Percentiles rank a stretch among this genome's conserved stretches.
These are phyloP conservation scores for Corchorus capsularis DNA, from an alignment of 345 rosid genomes.

Conservation along the genomic window DNA sequence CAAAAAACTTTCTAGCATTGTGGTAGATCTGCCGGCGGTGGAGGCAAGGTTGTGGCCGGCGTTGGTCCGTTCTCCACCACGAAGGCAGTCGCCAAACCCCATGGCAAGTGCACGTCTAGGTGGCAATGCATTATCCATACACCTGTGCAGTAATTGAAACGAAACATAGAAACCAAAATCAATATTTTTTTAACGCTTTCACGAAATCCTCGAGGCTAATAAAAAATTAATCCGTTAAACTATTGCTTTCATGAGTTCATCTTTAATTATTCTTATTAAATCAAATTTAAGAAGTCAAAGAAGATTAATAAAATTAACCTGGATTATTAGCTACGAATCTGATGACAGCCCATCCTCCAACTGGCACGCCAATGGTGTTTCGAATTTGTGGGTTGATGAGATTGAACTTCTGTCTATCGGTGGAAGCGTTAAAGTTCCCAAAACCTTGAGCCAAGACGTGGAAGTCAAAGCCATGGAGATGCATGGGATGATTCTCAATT, in stretches of 20 bases:
- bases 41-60: slow-evolving; percentile 52
- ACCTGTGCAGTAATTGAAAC: slow-evolving; percentile 6
- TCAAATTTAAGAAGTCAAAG: background rate
- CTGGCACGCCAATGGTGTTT: slow-evolving; percentile 80
- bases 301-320: slow-evolving; percentile 38
- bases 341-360: slow-evolving; percentile 83
- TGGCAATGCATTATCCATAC: slow-evolving; percentile 55
- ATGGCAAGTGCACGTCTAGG: slow-evolving; percentile 60
- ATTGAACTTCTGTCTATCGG: slow-evolving; percentile 55
- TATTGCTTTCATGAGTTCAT: background rate
- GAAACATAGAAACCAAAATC: background rate
- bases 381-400: slow-evolving; percentile 62
- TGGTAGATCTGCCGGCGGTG: slow-evolving; percentile 74
- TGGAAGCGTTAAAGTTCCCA: slow-evolving; percentile 63
- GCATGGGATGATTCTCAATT: slow-evolving; percentile 85
- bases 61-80: slow-evolving; percentile 67
- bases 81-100: slow-evolving; percentile 59
- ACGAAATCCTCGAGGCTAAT: too few relatives aligned
- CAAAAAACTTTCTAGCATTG: slow-evolving; percentile 37
- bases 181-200: background rate
- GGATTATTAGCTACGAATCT: slow-evolving; percentile 87
- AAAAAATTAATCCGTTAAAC: background rate
- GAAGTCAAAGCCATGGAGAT: slow-evolving; percentile 80
- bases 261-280: background rate
- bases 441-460: slow-evolving; percentile 89